phyloP scores from a whole-genome alignment of 2,329 filamentous ascomycete species.

The Celoporthe dispersa region DNA sequence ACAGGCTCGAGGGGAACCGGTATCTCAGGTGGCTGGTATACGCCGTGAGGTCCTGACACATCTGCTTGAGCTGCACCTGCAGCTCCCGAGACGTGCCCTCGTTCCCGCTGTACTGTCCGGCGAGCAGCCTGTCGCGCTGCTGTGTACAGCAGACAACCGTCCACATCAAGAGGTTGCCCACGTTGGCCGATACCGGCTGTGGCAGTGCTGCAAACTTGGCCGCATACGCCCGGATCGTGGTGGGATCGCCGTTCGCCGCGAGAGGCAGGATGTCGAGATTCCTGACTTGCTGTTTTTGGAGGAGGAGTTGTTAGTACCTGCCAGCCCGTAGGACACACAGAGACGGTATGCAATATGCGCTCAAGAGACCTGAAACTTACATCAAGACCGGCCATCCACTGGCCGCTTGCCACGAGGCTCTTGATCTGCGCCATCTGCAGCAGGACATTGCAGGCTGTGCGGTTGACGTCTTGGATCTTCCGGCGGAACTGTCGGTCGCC shows the following conservation, averaged over 20 bases:
- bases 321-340: too few relatives aligned
- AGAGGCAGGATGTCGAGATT: conserved; percentile 80
- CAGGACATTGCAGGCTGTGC: conserved; percentile 59
- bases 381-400: conserved; percentile 63
- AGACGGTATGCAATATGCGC: not conserved
- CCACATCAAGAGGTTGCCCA: conserved; percentile 93
- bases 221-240: conserved; percentile 77
- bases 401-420: conserved; percentile 55
- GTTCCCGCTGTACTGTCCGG: conserved; percentile 75
- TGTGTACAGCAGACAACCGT: conserved; percentile 84
- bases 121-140: conserved; percentile 73
- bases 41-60: conserved; percentile 87
- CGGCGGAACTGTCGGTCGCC: conserved; percentile 64
- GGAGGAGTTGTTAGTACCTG: not conserved
- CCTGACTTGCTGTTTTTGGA: conserved; percentile 62
- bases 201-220: conserved; percentile 80
- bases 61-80: conserved; percentile 74
- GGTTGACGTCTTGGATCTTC: conserved; percentile 61
- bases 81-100: conserved; percentile 66
- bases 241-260: conserved; percentile 73
- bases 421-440: conserved; percentile 67
- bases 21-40: conserved; percentile 94
- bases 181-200: conserved; percentile 82
- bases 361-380: conserved; percentile 49
- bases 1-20: conserved; percentile 82